These are phyloP conservation scores for Citrus mangshanensis DNA, from an alignment of 345 rosid genomes.

Conservation along the genomic window DNA sequence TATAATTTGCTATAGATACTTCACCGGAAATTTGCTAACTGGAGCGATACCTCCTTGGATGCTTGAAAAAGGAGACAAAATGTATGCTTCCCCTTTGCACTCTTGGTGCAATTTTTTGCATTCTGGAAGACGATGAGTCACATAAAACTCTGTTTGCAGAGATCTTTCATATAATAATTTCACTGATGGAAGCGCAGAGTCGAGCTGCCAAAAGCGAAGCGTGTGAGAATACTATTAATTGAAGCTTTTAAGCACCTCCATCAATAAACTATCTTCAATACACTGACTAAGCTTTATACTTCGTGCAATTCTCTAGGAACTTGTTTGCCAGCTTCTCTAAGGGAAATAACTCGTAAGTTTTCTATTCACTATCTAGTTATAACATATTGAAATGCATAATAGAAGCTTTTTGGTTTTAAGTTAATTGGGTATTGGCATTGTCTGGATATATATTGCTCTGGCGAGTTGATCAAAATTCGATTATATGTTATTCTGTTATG, in stretches of 20 bases:
- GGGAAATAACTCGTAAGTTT: conserved; percentile 24
- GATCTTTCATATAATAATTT: conserved; percentile 41
- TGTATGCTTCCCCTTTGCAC: conserved; percentile 12
- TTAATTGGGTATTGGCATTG: no score
- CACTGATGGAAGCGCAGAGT: background rate
- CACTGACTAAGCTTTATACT: background rate
- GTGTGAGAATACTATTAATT: conserved; percentile 23
- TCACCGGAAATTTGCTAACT: conserved; percentile 36
- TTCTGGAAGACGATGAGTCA: background rate
- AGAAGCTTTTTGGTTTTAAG: no score
- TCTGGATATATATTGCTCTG: background rate
- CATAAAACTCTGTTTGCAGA: conserved; percentile 15
- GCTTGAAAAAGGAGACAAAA: background rate
- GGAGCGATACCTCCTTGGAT: conserved; percentile 33
- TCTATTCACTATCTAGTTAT: background rate
- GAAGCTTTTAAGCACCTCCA: background rate
- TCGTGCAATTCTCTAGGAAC: conserved; percentile 27
- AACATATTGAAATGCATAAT: no score
- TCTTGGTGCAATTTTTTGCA: background rate
- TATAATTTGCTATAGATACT: conserved; percentile 15
- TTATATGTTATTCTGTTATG: background rate
- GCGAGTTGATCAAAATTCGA: background rate
- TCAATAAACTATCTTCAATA: background rate
- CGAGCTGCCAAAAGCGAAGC: background rate
- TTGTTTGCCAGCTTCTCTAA: conserved; percentile 34